A percentile compares a stretch with the other conserved stretches of the same genome.
Conservation (phyloP, 176 grass and related monocot genomes). For the Hordeum marinum region DNA sequence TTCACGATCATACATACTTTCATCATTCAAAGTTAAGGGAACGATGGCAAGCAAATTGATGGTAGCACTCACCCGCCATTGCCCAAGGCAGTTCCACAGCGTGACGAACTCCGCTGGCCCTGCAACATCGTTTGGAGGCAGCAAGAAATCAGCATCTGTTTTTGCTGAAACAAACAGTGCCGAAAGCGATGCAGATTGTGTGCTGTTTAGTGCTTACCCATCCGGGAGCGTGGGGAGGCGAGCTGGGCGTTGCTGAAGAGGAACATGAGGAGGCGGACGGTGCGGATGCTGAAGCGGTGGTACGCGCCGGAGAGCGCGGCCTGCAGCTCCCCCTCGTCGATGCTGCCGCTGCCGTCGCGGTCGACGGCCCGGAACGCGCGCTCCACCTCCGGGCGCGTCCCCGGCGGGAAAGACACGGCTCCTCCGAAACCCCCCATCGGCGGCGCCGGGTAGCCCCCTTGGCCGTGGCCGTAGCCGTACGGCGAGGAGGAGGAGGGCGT, state of each 20-base stretch:
- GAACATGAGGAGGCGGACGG: slow-evolving; percentile 69
- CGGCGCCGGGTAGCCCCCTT: slow-evolving; percentile 21
- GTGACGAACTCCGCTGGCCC: slow-evolving; percentile 71
- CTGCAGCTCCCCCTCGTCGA: slow-evolving; percentile 83
- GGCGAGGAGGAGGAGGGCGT: not conserved
- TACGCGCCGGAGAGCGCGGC: slow-evolving; percentile 54
- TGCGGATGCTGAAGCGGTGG: slow-evolving; percentile 73
- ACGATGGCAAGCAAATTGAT: not conserved
- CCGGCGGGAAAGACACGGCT: slow-evolving; percentile 48
- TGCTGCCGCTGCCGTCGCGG: slow-evolving; percentile 65
- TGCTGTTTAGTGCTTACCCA: slow-evolving; percentile 42
- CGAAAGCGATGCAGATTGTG: not conserved
- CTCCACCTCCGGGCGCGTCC: slow-evolving; percentile 65
- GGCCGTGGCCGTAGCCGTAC: not conserved
- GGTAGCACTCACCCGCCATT: slow-evolving; percentile 69
- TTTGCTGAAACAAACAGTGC: not conserved
- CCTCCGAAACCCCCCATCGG: not conserved
- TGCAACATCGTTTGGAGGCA: not conserved
- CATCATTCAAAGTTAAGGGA: not conserved
- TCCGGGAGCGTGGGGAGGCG: slow-evolving; percentile 22
- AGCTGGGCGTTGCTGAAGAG: slow-evolving; percentile 49
- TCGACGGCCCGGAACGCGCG: slow-evolving; percentile 72
- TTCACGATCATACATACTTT: not conserved
- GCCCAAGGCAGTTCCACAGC: slow-evolving; percentile 78
- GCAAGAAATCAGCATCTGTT: not conserved